These are phyloP conservation scores for Macrocybe gigantea DNA, from an alignment of 768 basidiomycete species.

Conservation along the genomic window DNA sequence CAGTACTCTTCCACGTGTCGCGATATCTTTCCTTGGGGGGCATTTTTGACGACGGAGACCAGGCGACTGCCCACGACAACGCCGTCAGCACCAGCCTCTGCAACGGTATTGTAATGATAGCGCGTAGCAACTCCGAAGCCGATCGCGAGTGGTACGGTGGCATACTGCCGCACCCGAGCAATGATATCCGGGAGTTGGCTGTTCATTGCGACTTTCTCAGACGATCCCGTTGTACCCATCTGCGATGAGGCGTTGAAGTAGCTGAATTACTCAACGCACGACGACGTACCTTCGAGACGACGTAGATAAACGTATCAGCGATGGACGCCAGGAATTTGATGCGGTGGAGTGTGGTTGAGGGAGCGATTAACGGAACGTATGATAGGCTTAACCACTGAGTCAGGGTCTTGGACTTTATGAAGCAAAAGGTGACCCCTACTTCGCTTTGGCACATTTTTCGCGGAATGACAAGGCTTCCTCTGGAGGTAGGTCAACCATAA, in stretches of 20 bases:
- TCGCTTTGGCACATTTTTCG: slow-evolving; percentile 73
- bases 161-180: slow-evolving; percentile 70
- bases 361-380: slow-evolving; percentile 93
- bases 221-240: slow-evolving; percentile 99
- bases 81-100: slow-evolving; percentile 86
- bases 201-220: slow-evolving; percentile 66
- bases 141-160: slow-evolving; percentile 83
- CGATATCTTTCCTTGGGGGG: slow-evolving; percentile 42
- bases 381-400: slow-evolving; percentile 55
- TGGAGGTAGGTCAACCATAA: slow-evolving; percentile 96
- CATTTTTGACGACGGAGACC: slow-evolving; percentile 71
- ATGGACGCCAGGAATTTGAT: slow-evolving; percentile 90
- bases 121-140: slow-evolving; percentile 95
- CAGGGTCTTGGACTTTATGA: background rate
- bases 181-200: slow-evolving; percentile 78
- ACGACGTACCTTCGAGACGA: slow-evolving; percentile 82
- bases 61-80: slow-evolving; percentile 91
- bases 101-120: slow-evolving; percentile 82
- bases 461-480: slow-evolving; percentile 93
- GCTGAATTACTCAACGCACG: background rate
- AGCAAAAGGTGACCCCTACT: slow-evolving; percentile 44
- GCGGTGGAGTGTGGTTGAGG: slow-evolving; percentile 82
- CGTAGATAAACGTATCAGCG: slow-evolving; percentile 96
- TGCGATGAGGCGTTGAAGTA: slow-evolving; percentile 7
- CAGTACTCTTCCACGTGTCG: slow-evolving; percentile 67